Evolutionary conservation across 306 rosid genomes (phyloP).

Genomic region (Fagus sylvatica): DNA sequence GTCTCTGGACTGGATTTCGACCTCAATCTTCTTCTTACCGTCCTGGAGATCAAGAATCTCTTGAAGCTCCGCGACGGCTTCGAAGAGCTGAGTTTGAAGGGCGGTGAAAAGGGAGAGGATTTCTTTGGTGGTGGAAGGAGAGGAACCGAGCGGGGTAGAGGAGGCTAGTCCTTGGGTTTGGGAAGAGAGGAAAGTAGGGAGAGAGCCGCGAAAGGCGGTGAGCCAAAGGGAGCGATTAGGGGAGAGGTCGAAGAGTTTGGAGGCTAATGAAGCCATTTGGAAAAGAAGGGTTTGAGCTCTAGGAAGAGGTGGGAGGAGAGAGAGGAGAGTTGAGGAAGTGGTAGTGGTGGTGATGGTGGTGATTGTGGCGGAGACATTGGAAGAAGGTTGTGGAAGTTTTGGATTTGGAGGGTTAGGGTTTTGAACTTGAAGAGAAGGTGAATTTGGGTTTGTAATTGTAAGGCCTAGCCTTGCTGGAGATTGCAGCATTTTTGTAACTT

Average conservation of each 20-base stretch:
- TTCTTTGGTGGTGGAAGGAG: slow-evolving; percentile 71
- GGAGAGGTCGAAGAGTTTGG: slow-evolving; percentile 75
- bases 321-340: slow-evolving; percentile 54
- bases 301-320: slow-evolving; percentile 89
- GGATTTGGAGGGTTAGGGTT: slow-evolving; percentile 67
- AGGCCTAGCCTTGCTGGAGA: slow-evolving; percentile 92
- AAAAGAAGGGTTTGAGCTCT: slow-evolving; percentile 78
- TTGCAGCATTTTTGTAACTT: slow-evolving; percentile 26
- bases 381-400: slow-evolving; percentile 19
- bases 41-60: slow-evolving; percentile 89
- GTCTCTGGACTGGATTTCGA: slow-evolving; percentile 63
- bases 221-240: slow-evolving; percentile 76
- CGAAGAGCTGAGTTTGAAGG: slow-evolving; percentile 81
- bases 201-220: slow-evolving; percentile 70
- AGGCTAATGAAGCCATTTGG: slow-evolving; percentile 81
- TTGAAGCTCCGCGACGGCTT: slow-evolving; percentile 90
- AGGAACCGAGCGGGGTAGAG: slow-evolving; percentile 40
- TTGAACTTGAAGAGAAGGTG: slow-evolving; percentile 70
- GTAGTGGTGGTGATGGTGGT: slow-evolving; percentile 36
- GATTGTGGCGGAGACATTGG: not conserved
- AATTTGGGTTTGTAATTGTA: slow-evolving; percentile 69
- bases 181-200: slow-evolving; percentile 75
- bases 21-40: slow-evolving; percentile 64
- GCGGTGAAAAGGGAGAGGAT: slow-evolving; percentile 55
- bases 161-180: slow-evolving; percentile 39